Evolutionary conservation across 352 stramenopile genomes (phyloP).

Genomic region (Ochromonadaceae sp.): DNA sequence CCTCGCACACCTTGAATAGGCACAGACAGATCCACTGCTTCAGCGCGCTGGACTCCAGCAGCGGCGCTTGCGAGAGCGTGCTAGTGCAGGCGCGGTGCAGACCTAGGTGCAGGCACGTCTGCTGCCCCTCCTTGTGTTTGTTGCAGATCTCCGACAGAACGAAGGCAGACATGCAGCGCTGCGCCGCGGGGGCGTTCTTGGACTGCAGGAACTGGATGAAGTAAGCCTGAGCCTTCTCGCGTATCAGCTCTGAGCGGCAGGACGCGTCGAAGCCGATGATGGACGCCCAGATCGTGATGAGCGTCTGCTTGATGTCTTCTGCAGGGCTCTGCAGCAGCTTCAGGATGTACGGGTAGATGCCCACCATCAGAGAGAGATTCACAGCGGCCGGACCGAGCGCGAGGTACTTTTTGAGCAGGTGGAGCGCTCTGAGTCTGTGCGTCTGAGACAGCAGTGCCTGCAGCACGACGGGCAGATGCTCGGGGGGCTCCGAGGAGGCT

Average conservation of each 20-base stretch:
- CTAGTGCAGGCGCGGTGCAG: slow-evolving; percentile 60
- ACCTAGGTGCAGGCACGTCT: slow-evolving; percentile 61
- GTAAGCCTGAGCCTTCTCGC: slow-evolving; percentile 76
- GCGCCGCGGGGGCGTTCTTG: slow-evolving; percentile 52
- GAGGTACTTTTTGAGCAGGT: slow-evolving; percentile 86
- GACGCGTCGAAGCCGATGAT: slow-evolving; percentile 89
- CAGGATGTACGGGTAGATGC: slow-evolving; percentile 96
- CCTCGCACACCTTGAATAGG: slow-evolving; percentile 82
- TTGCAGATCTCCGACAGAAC: slow-evolving; percentile 83
- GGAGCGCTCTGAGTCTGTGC: slow-evolving; percentile 84
- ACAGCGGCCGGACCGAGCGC: slow-evolving; percentile 68
- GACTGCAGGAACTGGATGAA: slow-evolving; percentile 79
- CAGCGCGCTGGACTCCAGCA: slow-evolving; percentile 37
- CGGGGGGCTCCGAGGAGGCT: slow-evolving; percentile 43
- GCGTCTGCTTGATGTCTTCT: slow-evolving; percentile 81
- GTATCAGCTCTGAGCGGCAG: slow-evolving; percentile 61
- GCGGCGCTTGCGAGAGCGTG: slow-evolving; percentile 34
- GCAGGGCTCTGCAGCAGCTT: slow-evolving; percentile 85
- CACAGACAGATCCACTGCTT: slow-evolving; percentile 68
- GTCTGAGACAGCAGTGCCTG: slow-evolving; percentile 76
- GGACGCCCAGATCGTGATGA: slow-evolving; percentile 78
- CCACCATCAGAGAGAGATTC: slow-evolving; percentile 73
- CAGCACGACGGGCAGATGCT: slow-evolving; percentile 94
- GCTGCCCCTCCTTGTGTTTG: slow-evolving; percentile 71
- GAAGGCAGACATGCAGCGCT: slow-evolving; percentile 87